A percentile compares a stretch with the other conserved stretches of the same genome.
Conservation (phyloP, 805 yeast genomes). For the Danielozyma ontarioensis region DNA sequence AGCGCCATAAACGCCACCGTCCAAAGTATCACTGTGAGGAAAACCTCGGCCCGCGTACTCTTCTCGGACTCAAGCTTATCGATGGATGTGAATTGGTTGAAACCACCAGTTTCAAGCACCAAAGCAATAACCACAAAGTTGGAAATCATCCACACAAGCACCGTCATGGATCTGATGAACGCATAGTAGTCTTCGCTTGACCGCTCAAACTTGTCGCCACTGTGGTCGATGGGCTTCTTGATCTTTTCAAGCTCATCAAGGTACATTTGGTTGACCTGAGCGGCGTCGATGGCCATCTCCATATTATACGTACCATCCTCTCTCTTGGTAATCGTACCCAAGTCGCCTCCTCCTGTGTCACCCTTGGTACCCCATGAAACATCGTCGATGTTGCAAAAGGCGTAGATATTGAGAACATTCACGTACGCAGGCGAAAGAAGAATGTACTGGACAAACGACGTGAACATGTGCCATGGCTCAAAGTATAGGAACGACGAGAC, state of each 20-base stretch:
- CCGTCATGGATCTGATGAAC: constrained; percentile 41
- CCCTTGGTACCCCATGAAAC: constrained; percentile 77
- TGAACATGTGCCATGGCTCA: constrained; percentile 65
- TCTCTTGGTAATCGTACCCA: constrained; percentile 49
- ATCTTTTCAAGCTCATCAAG: constrained; percentile 50
- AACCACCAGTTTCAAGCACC: constrained; percentile 41
- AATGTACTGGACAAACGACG: constrained; percentile 48
- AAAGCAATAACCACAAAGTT: constrained; percentile 38
- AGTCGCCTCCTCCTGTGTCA: constrained; percentile 50
- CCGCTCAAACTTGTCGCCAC: constrained; percentile 19
- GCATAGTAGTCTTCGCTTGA: constrained; percentile 44
- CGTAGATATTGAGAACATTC: constrained; percentile 58
- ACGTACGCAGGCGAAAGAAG: constrained; percentile 49
- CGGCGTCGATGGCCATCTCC: constrained; percentile 43
- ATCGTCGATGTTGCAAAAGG: constrained; percentile 68
- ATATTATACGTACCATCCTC: constrained; percentile 55
- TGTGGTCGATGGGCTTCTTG: constrained; percentile 36
- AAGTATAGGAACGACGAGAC: constrained; percentile 53
- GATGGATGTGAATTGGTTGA: constrained; percentile 30
- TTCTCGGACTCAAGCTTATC: constrained; percentile 22
- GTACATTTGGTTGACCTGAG: constrained; percentile 50
- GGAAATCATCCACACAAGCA: constrained; percentile 41
- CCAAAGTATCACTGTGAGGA: constrained; percentile 54
- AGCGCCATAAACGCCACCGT: constrained; percentile 57
- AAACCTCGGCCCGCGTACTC: constrained; percentile 34